Evolutionary conservation across 2,329 filamentous ascomycete species (phyloP).

Genomic region (Cryphonectria naterciae): DNA sequence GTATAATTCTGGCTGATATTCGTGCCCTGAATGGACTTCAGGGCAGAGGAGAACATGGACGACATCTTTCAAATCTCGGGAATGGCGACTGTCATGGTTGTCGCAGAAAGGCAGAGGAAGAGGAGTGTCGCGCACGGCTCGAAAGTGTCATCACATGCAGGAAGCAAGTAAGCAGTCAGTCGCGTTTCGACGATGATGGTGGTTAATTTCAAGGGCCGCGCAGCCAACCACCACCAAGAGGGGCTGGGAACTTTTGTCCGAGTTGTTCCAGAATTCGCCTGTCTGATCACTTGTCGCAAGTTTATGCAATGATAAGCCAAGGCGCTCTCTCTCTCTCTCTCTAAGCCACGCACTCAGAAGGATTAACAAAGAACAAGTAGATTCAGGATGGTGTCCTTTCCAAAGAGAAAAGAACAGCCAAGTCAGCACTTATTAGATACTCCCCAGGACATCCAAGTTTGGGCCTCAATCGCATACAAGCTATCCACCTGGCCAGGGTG

Average conservation of each 20-base stretch:
- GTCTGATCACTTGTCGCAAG: neutral
- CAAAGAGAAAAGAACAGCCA: conserved; percentile 6
- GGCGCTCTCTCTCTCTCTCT: neutral
- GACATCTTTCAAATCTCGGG: conserved; percentile 38
- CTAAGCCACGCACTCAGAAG: neutral
- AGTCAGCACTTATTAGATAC: neutral
- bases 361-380: neutral
- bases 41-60: conserved; percentile 85
- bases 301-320: neutral
- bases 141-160: conserved; percentile 24
- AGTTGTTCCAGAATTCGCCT: conserved; percentile 3
- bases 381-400: too few relatives aligned
- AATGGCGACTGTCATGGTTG: conserved; percentile 22
- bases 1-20: conserved; percentile 94
- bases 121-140: conserved; percentile 19
- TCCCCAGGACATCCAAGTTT: conserved; percentile 11
- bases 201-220: conserved; percentile 5
- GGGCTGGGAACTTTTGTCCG: neutral
- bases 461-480: conserved; percentile 8
- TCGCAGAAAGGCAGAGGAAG: neutral
- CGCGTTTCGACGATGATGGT: neutral
- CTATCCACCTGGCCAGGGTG: conserved; percentile 2
- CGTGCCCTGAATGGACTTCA: conserved; percentile 88
- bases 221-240: neutral
- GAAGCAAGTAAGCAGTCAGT: neutral